Evolutionary conservation across 495 filamentous ascomycete genomes (phyloP), one percentile per base, ranked within the genome.

Genomic region (Xylaria grammica): DNA sequence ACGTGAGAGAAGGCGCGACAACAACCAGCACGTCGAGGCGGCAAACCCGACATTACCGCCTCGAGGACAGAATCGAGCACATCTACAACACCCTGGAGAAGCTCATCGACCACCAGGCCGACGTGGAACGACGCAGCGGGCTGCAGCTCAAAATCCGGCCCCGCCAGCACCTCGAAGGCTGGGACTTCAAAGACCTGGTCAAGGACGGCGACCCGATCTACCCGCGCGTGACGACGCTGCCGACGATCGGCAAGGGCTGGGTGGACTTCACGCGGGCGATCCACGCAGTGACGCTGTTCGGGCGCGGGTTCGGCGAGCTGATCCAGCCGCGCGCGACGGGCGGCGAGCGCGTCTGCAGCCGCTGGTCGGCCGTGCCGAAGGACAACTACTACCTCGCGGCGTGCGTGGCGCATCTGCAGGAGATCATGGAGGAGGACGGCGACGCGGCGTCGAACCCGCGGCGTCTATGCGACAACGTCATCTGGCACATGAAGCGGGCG

Each of bases 1-100:
- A 67, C 57, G 30, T 30, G 2, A 50, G 15, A 8, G 20, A 64
- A 17, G 20, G 44, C 5, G 10, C 48, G 10, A 11, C 3, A 42
- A 36, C 40, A 20, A 51, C 9, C 20, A 63, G 2, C 30, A 64
- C 20, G 48, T 44, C 44, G 29, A 72, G 63, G 54, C 67, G 57
- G 51, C 67, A 67, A n/a, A 62, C 77, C 9, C 74, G 77, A 38
- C 74, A 75, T 1, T 77, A 68, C 67, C 74, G 75, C 30, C 78
- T 80, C 63, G 65, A 55, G 22, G 75, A 79, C 44, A 36, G 78
- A 9, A 61, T 72, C 1, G 67, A 71, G n/a, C 42, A 69, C 15
- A 53, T 68, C 7, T 72, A 65, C 30, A 46, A 63, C 10, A 49
- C 65, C 2, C 38, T 77, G n/a, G 74, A 77, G 57, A 51, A 75